Conservation (phyloP, 2,329 filamentous ascomycete species). For the Stagonosporopsis vannaccii region DNA sequence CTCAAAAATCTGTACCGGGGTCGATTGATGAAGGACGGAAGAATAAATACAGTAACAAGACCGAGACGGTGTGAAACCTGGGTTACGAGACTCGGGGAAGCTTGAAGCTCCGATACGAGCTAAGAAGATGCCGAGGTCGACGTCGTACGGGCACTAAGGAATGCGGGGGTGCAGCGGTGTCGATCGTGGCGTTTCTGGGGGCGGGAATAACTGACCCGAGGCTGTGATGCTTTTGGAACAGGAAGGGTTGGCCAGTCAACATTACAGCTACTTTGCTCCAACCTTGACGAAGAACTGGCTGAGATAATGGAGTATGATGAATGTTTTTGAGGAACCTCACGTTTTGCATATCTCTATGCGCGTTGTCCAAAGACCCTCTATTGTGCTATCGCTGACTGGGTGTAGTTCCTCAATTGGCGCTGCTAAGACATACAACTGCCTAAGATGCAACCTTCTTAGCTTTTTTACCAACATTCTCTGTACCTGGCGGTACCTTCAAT, state of each 20-base stretch:
- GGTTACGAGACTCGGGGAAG: not conserved
- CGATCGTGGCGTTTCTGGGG: slow-evolving; percentile 17
- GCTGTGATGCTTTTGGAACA: not conserved
- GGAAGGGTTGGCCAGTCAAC: not conserved
- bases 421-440: not conserved
- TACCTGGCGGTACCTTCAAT: slow-evolving; percentile 69
- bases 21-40: not conserved
- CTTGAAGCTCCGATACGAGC: slow-evolving; percentile 1
- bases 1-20: not conserved
- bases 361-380: not conserved
- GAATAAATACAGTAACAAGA: not conserved
- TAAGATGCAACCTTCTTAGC: slow-evolving; percentile 19
- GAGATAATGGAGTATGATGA: not conserved
- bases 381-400: not conserved
- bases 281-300: not conserved
- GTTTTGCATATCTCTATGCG: not conserved
- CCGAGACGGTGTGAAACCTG: not conserved
- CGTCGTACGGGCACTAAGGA: slow-evolving; percentile 14
- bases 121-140: slow-evolving; percentile 33
- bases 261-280: not conserved
- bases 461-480: slow-evolving; percentile 41
- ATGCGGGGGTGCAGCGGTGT: slow-evolving; percentile 23
- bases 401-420: too few species aligned
- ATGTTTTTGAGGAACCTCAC: not conserved
- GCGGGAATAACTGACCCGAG: slow-evolving; percentile 9